These are phyloP conservation scores for Aleurites moluccanus DNA, from an alignment of 441 rosid species.

Conservation along the genomic window DNA sequence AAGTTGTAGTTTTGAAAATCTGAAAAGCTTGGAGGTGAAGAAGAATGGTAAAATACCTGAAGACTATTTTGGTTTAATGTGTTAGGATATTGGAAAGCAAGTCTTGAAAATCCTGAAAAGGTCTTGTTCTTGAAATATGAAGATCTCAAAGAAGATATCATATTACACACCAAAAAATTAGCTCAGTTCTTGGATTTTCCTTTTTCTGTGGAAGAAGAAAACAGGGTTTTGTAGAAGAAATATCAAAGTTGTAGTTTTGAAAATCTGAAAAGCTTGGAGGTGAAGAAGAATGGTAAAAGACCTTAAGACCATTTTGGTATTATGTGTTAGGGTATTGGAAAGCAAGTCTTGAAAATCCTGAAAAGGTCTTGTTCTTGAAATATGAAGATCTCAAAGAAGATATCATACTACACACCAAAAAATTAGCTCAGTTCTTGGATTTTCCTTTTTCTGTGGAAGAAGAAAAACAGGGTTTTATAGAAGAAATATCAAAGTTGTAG, in stretches of 20 bases:
- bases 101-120: no score
- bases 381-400: neutral
- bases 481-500: conserved; percentile 12
- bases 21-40: conserved; percentile 35
- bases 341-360: no score
- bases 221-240: no score
- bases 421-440: conserved; percentile 32
- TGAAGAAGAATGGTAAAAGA: conserved; percentile 24
- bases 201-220: conserved; percentile 22
- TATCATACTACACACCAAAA: conserved; percentile 14
- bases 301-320: no score
- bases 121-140: neutral
- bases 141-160: no score
- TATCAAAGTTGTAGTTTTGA: conserved; percentile 24
- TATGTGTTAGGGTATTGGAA: no score
- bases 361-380: no score
- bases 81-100: no score
- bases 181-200: conserved; percentile 35
- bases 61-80: no score
- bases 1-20: conserved; percentile 26
- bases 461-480: neutral
- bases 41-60: conserved; percentile 13
- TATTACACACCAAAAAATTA: conserved; percentile 17
- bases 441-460: conserved; percentile 26
- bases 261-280: conserved; percentile 32